A percentile compares a stretch with the other conserved stretches of the same genome.
phyloP scores from a whole-genome alignment of 331 rosid species.

The Phaseolus coccineus region DNA sequence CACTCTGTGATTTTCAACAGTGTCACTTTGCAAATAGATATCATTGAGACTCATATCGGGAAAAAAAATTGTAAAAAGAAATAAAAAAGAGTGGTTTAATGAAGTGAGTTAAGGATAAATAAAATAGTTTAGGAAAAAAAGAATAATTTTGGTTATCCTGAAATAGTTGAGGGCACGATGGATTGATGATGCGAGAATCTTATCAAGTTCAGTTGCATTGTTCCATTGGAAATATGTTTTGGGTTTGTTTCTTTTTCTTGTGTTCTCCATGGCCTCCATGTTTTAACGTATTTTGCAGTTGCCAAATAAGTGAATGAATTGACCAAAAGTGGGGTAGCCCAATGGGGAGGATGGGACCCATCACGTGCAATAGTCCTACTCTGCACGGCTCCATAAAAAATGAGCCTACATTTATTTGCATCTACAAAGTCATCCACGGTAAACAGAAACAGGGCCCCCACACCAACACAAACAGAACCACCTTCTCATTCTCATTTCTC shows the following conservation, averaged over 20 bases:
- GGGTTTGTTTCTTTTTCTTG: background rate
- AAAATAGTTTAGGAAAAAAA: background rate
- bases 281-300: conserved; percentile 11
- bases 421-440: conserved; percentile 37
- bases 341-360: conserved; percentile 50
- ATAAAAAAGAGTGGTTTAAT: no score
- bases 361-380: conserved; percentile 45
- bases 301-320: conserved; percentile 44
- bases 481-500: conserved; percentile 7
- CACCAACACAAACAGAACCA: background rate
- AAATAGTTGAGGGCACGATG: conserved; percentile 36
- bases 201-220: conserved; percentile 39
- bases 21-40: no score
- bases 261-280: background rate
- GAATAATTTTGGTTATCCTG: conserved; percentile 28
- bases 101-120: no score
- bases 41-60: no score
- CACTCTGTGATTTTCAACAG: no score
- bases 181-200: conserved; percentile 45
- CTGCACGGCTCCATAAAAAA: conserved; percentile 44
- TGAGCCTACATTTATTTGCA: conserved; percentile 47
- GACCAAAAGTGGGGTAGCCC: conserved; percentile 42
- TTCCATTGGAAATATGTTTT: background rate
- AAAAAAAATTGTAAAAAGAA: no score
- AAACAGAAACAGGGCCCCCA: conserved; percentile 39